These are phyloP conservation scores for Fistulifera solaris DNA, from an alignment of 108 stramenopile species.

Conservation along the genomic window DNA sequence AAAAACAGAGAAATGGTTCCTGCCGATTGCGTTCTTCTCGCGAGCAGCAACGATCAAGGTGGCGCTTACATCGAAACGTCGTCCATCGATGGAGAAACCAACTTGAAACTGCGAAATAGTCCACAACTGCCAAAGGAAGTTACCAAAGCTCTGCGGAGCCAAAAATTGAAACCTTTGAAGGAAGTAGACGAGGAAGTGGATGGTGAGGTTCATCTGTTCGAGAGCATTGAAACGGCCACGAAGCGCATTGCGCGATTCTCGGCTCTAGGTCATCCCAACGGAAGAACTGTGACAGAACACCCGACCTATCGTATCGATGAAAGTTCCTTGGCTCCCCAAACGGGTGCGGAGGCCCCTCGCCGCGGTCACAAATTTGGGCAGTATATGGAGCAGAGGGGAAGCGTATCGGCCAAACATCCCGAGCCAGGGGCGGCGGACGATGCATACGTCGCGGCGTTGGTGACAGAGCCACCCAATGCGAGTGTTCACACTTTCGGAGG, in stretches of 20 bases:
- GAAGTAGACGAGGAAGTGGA: constrained; percentile 5
- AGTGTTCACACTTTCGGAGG: constrained; percentile 88
- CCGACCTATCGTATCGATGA: constrained; percentile 16
- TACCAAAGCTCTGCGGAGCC: too few relatives aligned
- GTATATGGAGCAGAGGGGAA: background rate
- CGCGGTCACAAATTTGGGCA: background rate
- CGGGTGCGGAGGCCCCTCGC: background rate
- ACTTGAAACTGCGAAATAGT: constrained; percentile 82
- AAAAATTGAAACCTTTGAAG: constrained; percentile 11
- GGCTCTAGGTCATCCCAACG: constrained; percentile 49
- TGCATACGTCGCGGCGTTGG: constrained; percentile 43
- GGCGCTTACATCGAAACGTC: constrained; percentile 90
- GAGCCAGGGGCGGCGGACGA: background rate
- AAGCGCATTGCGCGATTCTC: constrained; percentile 61
- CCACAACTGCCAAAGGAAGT: constrained; percentile 40
- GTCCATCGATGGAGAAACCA: constrained; percentile 97
- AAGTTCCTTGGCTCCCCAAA: constrained; percentile 3
- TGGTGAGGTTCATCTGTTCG: constrained; percentile 9
- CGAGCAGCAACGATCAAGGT: constrained; percentile 71
- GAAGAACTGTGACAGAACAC: constrained; percentile 35
- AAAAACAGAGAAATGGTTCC: constrained; percentile 89
- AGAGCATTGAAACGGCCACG: constrained; percentile 58
- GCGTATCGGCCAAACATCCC: background rate
- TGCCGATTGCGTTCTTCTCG: constrained; percentile 88
- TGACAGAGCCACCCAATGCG: constrained; percentile 82